A percentile compares a stretch with the other conserved stretches of the same genome.
Conservation (phyloP, 83 land plant species). For the Diphasiastrum complanatum region DNA sequence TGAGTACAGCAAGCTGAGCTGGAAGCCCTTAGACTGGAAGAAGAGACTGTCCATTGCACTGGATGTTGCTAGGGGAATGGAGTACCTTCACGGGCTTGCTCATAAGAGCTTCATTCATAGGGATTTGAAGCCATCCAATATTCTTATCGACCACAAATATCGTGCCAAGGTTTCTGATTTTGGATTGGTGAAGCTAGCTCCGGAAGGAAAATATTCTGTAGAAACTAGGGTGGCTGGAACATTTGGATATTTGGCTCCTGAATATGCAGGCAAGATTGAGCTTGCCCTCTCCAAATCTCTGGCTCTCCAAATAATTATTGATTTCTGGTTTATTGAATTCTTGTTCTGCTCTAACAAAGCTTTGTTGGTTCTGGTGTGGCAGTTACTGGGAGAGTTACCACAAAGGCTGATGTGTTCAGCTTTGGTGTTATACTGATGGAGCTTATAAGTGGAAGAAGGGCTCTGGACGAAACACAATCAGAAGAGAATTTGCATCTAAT, state of each 20-base stretch:
- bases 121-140: too few relatives aligned
- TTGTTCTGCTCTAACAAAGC: too few relatives aligned
- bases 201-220: background rate
- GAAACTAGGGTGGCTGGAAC: background rate
- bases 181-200: background rate
- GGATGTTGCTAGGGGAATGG: too few relatives aligned
- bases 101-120: constrained; percentile 1
- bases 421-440: too few relatives aligned
- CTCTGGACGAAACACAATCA: background rate
- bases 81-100: background rate
- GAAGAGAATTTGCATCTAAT: background rate
- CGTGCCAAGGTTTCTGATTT: constrained; percentile 2
- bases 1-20: background rate
- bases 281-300: too few relatives aligned
- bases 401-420: too few relatives aligned
- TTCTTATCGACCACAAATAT: background rate
- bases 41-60: background rate
- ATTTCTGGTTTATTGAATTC: too few relatives aligned
- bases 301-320: too few relatives aligned
- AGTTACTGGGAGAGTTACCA: too few relatives aligned
- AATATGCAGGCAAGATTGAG: too few relatives aligned
- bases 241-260: too few relatives aligned
- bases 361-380: too few relatives aligned
- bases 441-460: background rate
- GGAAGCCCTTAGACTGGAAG: background rate